A percentile compares a stretch with the other conserved stretches of the same genome.
Evolutionary conservation across 1,139 yeast genomes (phyloP).

Genomic region (Pichia terricola): DNA sequence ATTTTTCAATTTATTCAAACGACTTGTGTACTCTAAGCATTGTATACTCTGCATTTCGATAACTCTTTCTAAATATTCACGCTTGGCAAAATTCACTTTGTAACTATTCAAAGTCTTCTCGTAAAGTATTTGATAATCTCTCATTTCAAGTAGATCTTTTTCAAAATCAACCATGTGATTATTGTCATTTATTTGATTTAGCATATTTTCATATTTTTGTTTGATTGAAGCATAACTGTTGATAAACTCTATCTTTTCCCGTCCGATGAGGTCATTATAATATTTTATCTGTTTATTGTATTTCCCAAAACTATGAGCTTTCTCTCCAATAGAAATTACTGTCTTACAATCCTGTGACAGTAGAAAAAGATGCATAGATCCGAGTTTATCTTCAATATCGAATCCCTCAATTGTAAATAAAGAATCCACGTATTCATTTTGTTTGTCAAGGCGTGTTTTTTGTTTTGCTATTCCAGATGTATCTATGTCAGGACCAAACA

Average conservation of each 20-base stretch:
- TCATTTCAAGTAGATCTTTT: slow-evolving; percentile 24
- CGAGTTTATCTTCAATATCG: slow-evolving; percentile 12
- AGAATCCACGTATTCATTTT: not conserved
- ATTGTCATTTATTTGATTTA: slow-evolving; percentile 5
- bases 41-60: slow-evolving; percentile 21
- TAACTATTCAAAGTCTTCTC: slow-evolving; percentile 20
- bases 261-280: slow-evolving; percentile 7
- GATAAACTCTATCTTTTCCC: slow-evolving; percentile 4
- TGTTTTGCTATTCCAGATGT: not conserved
- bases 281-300: slow-evolving; percentile 4
- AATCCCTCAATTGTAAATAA: slow-evolving; percentile 1
- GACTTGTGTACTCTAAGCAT: slow-evolving; percentile 20
- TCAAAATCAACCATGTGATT: slow-evolving; percentile 12
- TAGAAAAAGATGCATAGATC: slow-evolving; percentile 15
- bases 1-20: slow-evolving; percentile 26
- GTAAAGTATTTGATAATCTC: slow-evolving; percentile 25
- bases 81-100: slow-evolving; percentile 19
- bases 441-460: not conserved
- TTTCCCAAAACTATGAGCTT: not conserved
- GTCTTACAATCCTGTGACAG: slow-evolving; percentile 11
- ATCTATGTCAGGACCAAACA: not conserved
- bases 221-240: slow-evolving; percentile 7
- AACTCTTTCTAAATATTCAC: slow-evolving; percentile 19
- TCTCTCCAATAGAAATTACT: not conserved
- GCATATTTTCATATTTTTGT: slow-evolving; percentile 3